phyloP scores from a whole-genome alignment of 2,329 filamentous ascomycete genomes.

The Xylaria sp. region DNA sequence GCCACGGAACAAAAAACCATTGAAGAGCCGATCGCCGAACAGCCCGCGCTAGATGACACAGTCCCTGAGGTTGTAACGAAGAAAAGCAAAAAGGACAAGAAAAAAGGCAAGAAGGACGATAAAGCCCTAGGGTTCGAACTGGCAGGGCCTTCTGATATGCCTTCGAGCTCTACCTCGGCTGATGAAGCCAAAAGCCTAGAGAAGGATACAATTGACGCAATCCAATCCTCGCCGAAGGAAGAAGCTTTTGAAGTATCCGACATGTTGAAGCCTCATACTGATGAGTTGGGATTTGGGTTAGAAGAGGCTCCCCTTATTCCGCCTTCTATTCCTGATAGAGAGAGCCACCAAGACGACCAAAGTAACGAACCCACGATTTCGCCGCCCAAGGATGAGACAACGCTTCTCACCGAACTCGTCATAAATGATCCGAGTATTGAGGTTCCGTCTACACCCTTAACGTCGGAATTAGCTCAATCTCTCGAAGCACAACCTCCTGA shows the following conservation, averaged over 20 bases:
- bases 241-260: background rate
- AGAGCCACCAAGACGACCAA: conserved; percentile 3
- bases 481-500: background rate
- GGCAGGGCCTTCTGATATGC: background rate
- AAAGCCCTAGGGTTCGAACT: conserved; percentile 22
- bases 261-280: background rate
- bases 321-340: background rate
- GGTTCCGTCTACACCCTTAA: background rate
- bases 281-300: background rate
- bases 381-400: background rate
- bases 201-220: background rate
- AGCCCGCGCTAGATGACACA: conserved; percentile 10
- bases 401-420: background rate
- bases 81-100: conserved; percentile 42
- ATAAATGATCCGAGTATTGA: background rate
- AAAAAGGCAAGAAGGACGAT: conserved; percentile 36
- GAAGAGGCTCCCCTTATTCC: background rate
- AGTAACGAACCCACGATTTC: background rate
- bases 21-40: background rate
- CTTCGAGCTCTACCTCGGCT: background rate
- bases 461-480: conserved; percentile 17
- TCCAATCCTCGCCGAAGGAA: background rate
- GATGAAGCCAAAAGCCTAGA: conserved; percentile 3
- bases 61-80: conserved; percentile 24
- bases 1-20: too few species aligned